phyloP scores from a whole-genome alignment of 768 basidiomycete species.

The Filobasidium floriforme region DNA sequence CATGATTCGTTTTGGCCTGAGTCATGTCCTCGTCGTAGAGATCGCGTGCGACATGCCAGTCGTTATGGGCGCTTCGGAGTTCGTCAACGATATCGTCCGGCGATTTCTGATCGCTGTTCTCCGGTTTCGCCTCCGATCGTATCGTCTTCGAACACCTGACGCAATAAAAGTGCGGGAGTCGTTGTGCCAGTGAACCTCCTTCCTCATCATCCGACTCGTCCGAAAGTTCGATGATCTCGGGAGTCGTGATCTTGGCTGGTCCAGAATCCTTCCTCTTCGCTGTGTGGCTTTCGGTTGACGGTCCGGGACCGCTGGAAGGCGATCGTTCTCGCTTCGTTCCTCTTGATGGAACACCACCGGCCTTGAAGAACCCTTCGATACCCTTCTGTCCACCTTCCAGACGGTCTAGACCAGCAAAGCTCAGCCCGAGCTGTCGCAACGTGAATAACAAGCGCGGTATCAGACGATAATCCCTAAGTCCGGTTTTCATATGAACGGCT shows the following conservation, averaged over 20 bases:
- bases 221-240: constrained; percentile 42
- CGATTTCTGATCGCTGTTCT: constrained; percentile 8
- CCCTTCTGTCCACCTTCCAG: constrained; percentile 62
- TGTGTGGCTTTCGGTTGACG: neutral
- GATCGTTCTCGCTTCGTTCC: constrained; percentile 25
- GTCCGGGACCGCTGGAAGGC: constrained; percentile 13
- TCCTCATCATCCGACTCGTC: constrained; percentile 37
- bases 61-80: constrained; percentile 63
- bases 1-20: constrained; percentile 40
- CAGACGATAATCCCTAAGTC: neutral
- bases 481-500: constrained; percentile 8
- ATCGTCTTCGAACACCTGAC: constrained; percentile 34
- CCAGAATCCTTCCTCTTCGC: neutral
- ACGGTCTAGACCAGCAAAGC: constrained; percentile 37
- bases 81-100: constrained; percentile 13
- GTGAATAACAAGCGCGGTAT: neutral
- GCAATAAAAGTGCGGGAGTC: constrained; percentile 46
- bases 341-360: constrained; percentile 28
- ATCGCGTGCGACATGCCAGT: constrained; percentile 82
- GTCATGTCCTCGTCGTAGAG: constrained; percentile 51
- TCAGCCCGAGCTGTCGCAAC: constrained; percentile 32
- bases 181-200: constrained; percentile 25
- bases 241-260: constrained; percentile 1
- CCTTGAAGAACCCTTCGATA: constrained; percentile 77
- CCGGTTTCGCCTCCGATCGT: constrained; percentile 1